These are phyloP conservation scores for Cochlearia excelsa DNA, from an alignment of 345 rosid genomes.

Conservation along the genomic window DNA sequence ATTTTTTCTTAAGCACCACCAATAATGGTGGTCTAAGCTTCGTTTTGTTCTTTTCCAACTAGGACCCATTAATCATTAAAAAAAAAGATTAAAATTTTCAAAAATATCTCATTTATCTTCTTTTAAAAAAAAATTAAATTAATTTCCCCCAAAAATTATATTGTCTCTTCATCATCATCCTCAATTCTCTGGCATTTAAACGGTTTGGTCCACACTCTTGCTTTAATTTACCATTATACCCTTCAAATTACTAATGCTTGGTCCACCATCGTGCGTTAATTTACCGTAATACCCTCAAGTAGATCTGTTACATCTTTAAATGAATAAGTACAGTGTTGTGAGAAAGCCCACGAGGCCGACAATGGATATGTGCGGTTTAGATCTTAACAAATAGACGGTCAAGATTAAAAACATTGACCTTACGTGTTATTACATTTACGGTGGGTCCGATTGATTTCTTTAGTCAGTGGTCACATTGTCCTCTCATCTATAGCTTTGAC, in stretches of 20 bases:
- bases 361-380: neutral
- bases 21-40: too few relatives aligned
- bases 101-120: neutral
- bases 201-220: slow-evolving; percentile 22
- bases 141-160: neutral
- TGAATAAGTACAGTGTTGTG: slow-evolving; percentile 18
- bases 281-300: slow-evolving; percentile 3
- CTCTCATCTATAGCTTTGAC: slow-evolving; percentile 3
- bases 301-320: neutral
- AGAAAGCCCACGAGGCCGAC: slow-evolving; percentile 37
- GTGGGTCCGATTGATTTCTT: slow-evolving; percentile 13
- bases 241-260: neutral
- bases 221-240: slow-evolving; percentile 11
- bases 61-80: slow-evolving; percentile 2
- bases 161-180: slow-evolving; percentile 7
- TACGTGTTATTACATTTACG: slow-evolving; percentile 9
- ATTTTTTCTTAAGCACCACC: too few relatives aligned
- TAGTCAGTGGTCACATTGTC: slow-evolving; percentile 27
- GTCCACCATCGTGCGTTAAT: too few relatives aligned
- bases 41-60: slow-evolving; percentile 29
- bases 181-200: slow-evolving; percentile 26
- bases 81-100: neutral
- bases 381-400: slow-evolving; percentile 29
- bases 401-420: slow-evolving; percentile 2
- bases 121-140: neutral